A percentile compares a stretch with the other conserved stretches of the same genome.
phyloP scores from a whole-genome alignment of 2,329 filamentous ascomycete species.

The Fusarium verticillioides region DNA sequence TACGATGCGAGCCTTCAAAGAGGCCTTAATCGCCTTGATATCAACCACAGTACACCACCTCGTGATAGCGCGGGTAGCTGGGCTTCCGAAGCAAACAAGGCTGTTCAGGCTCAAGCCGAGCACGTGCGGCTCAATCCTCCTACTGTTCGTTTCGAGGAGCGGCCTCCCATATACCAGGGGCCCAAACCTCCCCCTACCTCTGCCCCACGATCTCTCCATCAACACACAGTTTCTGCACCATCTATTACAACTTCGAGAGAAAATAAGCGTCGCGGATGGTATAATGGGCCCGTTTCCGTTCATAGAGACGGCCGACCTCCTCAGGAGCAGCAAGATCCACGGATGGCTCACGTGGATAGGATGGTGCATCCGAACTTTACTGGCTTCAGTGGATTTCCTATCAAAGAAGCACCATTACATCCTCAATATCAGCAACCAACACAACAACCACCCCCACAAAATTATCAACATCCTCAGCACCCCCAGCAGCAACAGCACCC shows the following conservation, averaged over 20 bases:
- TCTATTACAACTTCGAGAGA: conserved; percentile 66
- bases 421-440: conserved; percentile 39
- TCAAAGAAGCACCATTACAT: conserved; percentile 47
- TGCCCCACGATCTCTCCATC: conserved; percentile 55
- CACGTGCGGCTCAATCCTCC: conserved; percentile 58
- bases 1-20: conserved; percentile 76
- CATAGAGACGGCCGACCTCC: conserved; percentile 51
- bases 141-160: conserved; percentile 66
- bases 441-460: conserved; percentile 17
- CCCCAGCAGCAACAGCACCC: conserved; percentile 40
- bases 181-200: conserved; percentile 45
- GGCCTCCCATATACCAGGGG: conserved; percentile 52
- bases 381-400: conserved; percentile 63
- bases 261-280: conserved; percentile 77
- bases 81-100: conserved; percentile 67
- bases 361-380: conserved; percentile 68
- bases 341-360: conserved; percentile 61
- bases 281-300: conserved; percentile 63
- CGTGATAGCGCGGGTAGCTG: conserved; percentile 64
- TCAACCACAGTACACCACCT: conserved; percentile 63
- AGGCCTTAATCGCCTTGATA: conserved; percentile 73
- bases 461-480: conserved; percentile 27
- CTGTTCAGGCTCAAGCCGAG: conserved; percentile 66
- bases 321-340: conserved; percentile 44
- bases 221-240: conserved; percentile 71